Evolutionary conservation across 306 rosid genomes (phyloP).

Genomic region (Corylus heterophylla): DNA sequence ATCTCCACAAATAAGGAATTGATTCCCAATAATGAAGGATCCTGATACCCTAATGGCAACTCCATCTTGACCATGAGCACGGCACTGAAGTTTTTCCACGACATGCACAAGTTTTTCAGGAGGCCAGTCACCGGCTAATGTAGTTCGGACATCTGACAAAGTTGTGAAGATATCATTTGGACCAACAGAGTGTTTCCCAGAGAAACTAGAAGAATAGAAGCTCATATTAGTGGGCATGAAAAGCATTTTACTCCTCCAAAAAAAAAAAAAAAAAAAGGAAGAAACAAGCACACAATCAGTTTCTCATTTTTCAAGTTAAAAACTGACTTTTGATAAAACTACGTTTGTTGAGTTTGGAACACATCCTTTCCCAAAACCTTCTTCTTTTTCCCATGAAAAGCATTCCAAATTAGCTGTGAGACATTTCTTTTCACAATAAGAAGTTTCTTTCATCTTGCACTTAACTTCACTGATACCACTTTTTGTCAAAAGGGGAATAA

Average conservation of each 20-base stretch:
- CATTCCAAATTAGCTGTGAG: neutral
- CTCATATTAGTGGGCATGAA: neutral
- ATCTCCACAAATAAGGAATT: conserved; percentile 94
- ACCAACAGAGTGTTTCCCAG: conserved; percentile 70
- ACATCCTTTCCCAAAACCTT: no score
- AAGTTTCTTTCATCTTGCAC: neutral
- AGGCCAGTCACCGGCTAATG: conserved; percentile 91
- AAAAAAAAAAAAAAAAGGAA: neutral
- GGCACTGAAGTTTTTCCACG: conserved; percentile 87
- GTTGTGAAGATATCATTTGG: conserved; percentile 53
- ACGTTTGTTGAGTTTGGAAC: neutral
- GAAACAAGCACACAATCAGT: neutral
- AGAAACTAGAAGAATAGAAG: conserved; percentile 53
- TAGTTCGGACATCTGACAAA: conserved; percentile 64
- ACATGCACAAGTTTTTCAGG: conserved; percentile 89
- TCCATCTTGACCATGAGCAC: conserved; percentile 72
- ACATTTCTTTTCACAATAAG: neutral
- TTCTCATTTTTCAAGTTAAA: neutral
- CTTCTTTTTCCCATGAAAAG: no score
- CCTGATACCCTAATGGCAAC: conserved; percentile 91
- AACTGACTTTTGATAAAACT: neutral
- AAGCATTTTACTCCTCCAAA: neutral
- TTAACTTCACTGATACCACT: neutral
- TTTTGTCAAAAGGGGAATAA: neutral
- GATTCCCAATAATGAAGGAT: conserved; percentile 82